phyloP scores from a whole-genome alignment of 768 basidiomycete genomes.

The Sistotremastrum suecicum region DNA sequence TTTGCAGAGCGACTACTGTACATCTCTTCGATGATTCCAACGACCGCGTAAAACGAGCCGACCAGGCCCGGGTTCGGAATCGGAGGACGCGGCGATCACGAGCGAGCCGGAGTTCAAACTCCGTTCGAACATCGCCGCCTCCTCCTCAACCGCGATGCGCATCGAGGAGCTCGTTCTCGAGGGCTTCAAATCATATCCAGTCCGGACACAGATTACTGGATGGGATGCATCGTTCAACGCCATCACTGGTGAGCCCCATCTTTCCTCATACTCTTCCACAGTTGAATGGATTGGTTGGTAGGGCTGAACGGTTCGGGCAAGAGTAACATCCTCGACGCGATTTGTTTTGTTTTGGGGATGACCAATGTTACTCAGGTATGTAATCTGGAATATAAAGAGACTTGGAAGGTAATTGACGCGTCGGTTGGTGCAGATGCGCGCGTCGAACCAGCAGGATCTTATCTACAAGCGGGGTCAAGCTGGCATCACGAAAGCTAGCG shows the following conservation, averaged over 20 bases:
- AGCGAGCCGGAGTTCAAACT: too few relatives aligned
- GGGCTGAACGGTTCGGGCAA: slow-evolving; percentile 85
- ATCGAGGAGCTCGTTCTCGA: slow-evolving; percentile 94
- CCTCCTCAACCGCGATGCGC: slow-evolving; percentile 37
- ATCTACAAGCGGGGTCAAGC: slow-evolving; percentile 99
- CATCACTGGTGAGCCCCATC: slow-evolving; percentile 56
- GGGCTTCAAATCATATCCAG: slow-evolving; percentile 97
- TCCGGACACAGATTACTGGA: slow-evolving; percentile 87
- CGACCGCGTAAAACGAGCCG: too few relatives aligned
- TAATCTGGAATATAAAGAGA: not conserved
- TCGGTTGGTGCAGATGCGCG: slow-evolving; percentile 56
- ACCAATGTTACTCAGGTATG: slow-evolving; percentile 89
- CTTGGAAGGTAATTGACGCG: not conserved
- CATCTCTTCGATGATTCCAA: too few relatives aligned
- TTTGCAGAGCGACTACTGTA: too few relatives aligned
- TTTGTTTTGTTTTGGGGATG: slow-evolving; percentile 96
- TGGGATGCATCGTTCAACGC: slow-evolving; percentile 99
- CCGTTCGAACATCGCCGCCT: not conserved
- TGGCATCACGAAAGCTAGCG: slow-evolving; percentile 91
- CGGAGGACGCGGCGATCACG: too few relatives aligned
- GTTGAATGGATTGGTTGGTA: not conserved
- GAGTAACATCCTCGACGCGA: slow-evolving; percentile 98
- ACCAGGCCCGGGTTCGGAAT: too few relatives aligned
- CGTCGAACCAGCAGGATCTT: slow-evolving; percentile 89
- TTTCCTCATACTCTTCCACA: slow-evolving; percentile 14